Percentiles rank a stretch among this genome's conserved stretches.
Conservation (phyloP, 495 filamentous ascomycete genomes). For the Antarctomyces pellizariae region DNA sequence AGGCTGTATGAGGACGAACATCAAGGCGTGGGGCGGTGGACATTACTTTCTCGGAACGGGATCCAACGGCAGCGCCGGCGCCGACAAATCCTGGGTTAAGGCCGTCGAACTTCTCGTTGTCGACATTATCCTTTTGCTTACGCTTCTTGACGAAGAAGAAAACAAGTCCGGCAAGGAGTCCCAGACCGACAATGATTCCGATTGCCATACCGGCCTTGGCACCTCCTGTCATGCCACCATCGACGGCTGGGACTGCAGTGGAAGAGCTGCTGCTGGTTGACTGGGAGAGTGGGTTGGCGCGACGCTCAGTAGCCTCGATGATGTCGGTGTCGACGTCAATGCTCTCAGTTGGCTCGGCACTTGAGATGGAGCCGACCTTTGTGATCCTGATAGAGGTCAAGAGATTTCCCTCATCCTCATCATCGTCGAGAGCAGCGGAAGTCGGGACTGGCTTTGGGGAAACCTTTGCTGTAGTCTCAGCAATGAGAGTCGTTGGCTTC, state of each 20-base stretch:
- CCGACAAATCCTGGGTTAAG: constrained; percentile 13
- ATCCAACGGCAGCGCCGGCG: constrained; percentile 19
- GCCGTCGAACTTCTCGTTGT: constrained; percentile 33
- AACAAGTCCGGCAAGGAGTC: constrained; percentile 32
- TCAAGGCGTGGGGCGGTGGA: constrained; percentile 51
- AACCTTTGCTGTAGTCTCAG: too few relatives aligned
- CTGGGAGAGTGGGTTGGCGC: constrained; percentile 3
- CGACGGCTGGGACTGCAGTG: constrained; percentile 1
- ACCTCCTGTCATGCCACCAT: constrained; percentile 30
- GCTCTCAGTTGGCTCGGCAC: too few relatives aligned
- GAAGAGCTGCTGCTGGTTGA: constrained; percentile 6
- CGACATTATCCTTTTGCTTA: constrained; percentile 25
- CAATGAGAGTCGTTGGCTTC: too few relatives aligned
- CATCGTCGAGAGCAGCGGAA: too few relatives aligned
- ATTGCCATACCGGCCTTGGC: constrained; percentile 70
- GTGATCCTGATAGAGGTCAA: too few relatives aligned
- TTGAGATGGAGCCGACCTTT: too few relatives aligned
- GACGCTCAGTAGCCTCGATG: too few relatives aligned
- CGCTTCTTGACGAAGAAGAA: constrained; percentile 45
- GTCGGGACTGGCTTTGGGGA: too few relatives aligned
- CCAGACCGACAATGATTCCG: constrained; percentile 43
- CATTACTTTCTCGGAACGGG: constrained; percentile 19
- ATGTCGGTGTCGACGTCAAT: too few relatives aligned
- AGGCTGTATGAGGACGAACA: constrained; percentile 65
- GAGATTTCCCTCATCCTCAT: too few relatives aligned